Evolutionary conservation across 352 stramenopile species (phyloP), one percentile per base, ranked within the genome.

Genomic region (Phytophthora citricola): DNA sequence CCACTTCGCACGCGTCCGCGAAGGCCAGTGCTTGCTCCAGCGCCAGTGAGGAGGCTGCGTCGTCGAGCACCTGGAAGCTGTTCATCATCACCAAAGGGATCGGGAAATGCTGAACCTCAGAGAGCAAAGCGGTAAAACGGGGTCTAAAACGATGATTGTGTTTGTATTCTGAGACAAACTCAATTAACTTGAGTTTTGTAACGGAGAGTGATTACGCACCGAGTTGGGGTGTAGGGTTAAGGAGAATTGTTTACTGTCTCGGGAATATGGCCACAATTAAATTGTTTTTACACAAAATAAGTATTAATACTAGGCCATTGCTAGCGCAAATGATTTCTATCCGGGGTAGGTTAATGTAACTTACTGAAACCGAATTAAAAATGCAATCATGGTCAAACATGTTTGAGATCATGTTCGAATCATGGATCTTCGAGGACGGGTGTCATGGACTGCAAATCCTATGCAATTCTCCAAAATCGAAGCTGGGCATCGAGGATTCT

Each of bases 1-100:
- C 63, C n/a, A 70, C 45, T 24, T 83, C 69, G 24, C 65, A 80
- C 3, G 73, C 48, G 55, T 85, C 70, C n/a, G 71, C 73, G 64
- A 82, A 85, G 29, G 76, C 76, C 47, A 80, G 58, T 36, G 71
- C 71, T 46, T 73, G 63, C 49, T 80, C 66, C 14, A 82, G 63
- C 66, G 67, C 60, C 47, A 78, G 45, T 26, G 63, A 47, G 22
- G 39, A 31, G 6, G 63, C 39, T 50, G 64, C 9, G 46, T 79
- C 63, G 27, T 74, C 49, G 15, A 75, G 57, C 63, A 31, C 26
- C 46, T 62, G 63, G 56, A 66, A 63, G 48, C 41, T 53, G 54
- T 32, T 67, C 44, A 67, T 67, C 61, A 75, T 61, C 48, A 54
- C 66, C 27, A 34, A 20, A 43, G 24, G 11, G n/a, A 36, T 58